These are phyloP conservation scores for Penicillium cosmopolitanum DNA, from an alignment of 495 filamentous ascomycete species.

Conservation along the genomic window DNA sequence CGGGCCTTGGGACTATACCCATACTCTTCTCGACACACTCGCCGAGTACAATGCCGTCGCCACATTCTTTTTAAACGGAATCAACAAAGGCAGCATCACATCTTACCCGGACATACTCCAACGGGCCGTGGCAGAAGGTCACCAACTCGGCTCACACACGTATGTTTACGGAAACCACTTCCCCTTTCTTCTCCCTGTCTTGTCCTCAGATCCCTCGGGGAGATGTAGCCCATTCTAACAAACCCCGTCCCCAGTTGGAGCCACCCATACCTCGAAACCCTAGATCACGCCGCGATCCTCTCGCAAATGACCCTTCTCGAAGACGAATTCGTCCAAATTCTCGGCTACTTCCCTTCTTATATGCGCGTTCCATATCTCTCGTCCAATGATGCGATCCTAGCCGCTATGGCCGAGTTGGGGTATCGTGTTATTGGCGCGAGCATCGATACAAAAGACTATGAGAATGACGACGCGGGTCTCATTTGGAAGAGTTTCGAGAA, in stretches of 20 bases:
- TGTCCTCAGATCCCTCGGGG: background rate
- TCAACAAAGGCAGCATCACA: conserved; percentile 61
- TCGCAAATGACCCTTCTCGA: conserved; percentile 73
- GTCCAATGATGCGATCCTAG: conserved; percentile 31
- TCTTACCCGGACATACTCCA: conserved; percentile 57
- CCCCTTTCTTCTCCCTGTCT: background rate
- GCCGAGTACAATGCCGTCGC: conserved; percentile 61
- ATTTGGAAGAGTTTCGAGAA: conserved; percentile 35
- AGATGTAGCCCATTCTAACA: background rate
- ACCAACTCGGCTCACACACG: conserved; percentile 79
- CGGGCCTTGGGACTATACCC: conserved; percentile 69
- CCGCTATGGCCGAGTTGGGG: conserved; percentile 35
- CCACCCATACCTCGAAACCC: conserved; percentile 63
- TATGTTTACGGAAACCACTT: conserved; percentile 37
- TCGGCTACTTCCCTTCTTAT: conserved; percentile 76
- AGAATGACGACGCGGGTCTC: conserved; percentile 33
- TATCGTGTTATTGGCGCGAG: conserved; percentile 50
- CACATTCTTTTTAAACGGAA: conserved; percentile 77
- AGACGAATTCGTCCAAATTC: conserved; percentile 65
- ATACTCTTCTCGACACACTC: conserved; percentile 64
- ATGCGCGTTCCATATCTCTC: conserved; percentile 56
- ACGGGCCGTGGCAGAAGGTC: conserved; percentile 64
- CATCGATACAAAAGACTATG: conserved; percentile 52
- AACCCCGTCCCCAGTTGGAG: conserved; percentile 42
- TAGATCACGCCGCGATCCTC: conserved; percentile 53